Base-by-base conservation (phyloP, 345 rosid genomes). In the Mangifera indica region DNA sequence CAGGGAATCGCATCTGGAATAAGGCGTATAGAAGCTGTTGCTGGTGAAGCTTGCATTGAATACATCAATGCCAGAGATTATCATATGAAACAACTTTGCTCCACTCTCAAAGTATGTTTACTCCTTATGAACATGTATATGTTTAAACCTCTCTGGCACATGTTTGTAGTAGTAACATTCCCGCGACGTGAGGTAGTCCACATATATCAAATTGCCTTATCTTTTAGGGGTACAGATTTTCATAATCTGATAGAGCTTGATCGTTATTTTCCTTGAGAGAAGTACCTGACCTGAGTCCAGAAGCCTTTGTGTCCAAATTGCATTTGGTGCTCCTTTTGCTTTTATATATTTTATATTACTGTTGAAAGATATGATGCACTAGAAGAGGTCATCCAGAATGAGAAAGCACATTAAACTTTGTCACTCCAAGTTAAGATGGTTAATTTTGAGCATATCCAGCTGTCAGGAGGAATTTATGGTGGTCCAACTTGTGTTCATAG, bases 1-100 rank as follows among this genome's bases (percentile, higher is more conserved):
- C 97, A 92, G 66, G 98, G 97, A n/a, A 86, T 94, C 86, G 97
- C 98, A 72, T 89, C 98, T 60, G 98, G 98, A 72, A 78, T 86
- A 69, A 85, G 98, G 79, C 91, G 97, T 56, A 89, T 94, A 25
- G 97, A 94, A 87, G 98, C 98, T 4, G 95, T 94, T 74, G 98
- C 97, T 59, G 97, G 98, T 45, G 98, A 94, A 84, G 90, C 97
- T 78, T 94, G 83, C 80, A 87, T 92, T 25, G 95, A 92, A 77
- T 94, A 92, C 73, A 88, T 89, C 57, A 88, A 81, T 83, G 77
- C 85, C 70, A 81, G 97, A 65, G 98, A 94, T 84, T 81, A 85
- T 75, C 84, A 87, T 71, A 82, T 94, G 88, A 87, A 83, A 80
- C 87, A 85, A 34, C 79, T 94, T n/a, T 90, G 97, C 83, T 87